Conservation (phyloP, 2,329 filamentous ascomycete genomes). For the Epichloe amarillans region DNA sequence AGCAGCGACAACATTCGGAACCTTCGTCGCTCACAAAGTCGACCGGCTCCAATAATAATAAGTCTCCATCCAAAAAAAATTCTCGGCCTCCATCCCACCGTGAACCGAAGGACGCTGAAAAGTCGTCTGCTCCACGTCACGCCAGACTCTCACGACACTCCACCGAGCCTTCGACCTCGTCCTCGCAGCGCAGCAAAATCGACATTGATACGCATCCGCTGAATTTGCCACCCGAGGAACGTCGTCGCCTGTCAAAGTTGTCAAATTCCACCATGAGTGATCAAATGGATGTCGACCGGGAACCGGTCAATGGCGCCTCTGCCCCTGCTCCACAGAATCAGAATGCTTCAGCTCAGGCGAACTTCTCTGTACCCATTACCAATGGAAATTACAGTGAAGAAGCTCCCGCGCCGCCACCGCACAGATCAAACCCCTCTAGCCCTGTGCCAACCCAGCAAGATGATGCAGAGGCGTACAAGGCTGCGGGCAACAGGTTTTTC, state of each 20-base stretch:
- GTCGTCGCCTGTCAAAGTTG: constrained; percentile 59
- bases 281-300: constrained; percentile 68
- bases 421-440: constrained; percentile 50
- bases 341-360: constrained; percentile 26
- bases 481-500: constrained; percentile 90
- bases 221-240: constrained; percentile 80
- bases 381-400: constrained; percentile 30
- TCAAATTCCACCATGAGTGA: constrained; percentile 44
- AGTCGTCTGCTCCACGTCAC: constrained; percentile 16
- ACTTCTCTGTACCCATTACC: constrained; percentile 41
- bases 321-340: constrained; percentile 33
- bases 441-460: constrained; percentile 43
- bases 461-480: constrained; percentile 85
- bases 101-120: constrained; percentile 9
- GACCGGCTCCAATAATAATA: constrained; percentile 17
- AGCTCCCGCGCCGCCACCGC: constrained; percentile 56
- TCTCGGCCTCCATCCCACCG: constrained; percentile 19
- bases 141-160: constrained; percentile 35
- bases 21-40: constrained; percentile 25
- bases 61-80: constrained; percentile 16
- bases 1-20: constrained; percentile 22
- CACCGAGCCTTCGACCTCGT: constrained; percentile 33
- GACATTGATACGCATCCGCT: constrained; percentile 71
- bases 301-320: constrained; percentile 38
- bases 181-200: constrained; percentile 37